Conservation (phyloP, 2,329 filamentous ascomycete genomes). For the Beauveria scarabaeidicola region DNA sequence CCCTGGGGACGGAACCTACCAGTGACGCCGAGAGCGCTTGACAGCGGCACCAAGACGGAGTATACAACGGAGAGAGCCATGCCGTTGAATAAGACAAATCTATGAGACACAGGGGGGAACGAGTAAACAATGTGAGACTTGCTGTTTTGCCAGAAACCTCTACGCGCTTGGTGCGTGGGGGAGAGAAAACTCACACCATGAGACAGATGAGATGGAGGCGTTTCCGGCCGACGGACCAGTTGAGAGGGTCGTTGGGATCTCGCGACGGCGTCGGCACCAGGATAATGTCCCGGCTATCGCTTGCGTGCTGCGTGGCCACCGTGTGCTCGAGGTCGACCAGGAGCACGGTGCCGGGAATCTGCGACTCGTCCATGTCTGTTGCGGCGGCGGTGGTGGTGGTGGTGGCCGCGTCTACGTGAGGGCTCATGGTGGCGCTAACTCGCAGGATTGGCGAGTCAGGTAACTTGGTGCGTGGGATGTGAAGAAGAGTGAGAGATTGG, state of each 20-base stretch:
- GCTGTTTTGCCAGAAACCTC: too few species aligned
- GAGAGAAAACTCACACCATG: constrained; percentile 19
- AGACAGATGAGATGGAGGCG: constrained; percentile 20
- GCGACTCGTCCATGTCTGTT: constrained; percentile 7
- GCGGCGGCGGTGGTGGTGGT: not conserved
- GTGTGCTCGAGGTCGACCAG: constrained; percentile 30
- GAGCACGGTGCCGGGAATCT: constrained; percentile 32
- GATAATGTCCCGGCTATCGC: constrained; percentile 33
- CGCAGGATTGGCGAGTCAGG: not conserved
- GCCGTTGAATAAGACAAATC: constrained; percentile 31
- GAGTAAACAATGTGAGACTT: too few species aligned
- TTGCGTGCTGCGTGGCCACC: constrained; percentile 24
- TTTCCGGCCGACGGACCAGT: constrained; percentile 31
- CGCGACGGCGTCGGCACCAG: constrained; percentile 40
- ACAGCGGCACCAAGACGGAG: constrained; percentile 29
- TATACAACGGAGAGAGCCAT: constrained; percentile 32
- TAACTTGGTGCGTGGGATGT: too few species aligned
- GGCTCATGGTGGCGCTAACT: not conserved
- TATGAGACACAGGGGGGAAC: constrained; percentile 5
- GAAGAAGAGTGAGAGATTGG: not conserved
- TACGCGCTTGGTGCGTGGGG: not conserved
- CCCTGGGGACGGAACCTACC: not conserved
- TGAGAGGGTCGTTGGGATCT: constrained; percentile 46
- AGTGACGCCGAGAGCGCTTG: constrained; percentile 23
- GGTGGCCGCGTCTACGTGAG: not conserved